Conservation (phyloP, 306 rosid species). For the Betula pendula region DNA sequence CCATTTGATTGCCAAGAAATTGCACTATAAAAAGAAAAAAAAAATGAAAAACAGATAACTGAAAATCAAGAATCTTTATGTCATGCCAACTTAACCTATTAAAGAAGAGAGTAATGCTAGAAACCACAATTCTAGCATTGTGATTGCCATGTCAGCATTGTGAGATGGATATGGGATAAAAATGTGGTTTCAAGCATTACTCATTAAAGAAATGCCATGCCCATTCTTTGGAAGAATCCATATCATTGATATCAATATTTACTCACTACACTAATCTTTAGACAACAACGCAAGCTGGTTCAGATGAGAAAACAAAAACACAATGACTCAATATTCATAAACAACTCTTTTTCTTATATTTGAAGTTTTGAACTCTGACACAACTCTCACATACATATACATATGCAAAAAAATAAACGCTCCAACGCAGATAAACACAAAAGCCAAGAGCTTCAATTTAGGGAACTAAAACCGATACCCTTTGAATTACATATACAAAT, state of each 20-base stretch:
- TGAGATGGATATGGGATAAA: too few species aligned
- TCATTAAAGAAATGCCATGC: constrained; percentile 1
- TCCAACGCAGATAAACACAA: neutral
- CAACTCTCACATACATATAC: neutral
- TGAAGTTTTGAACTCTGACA: neutral
- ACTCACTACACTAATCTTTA: neutral
- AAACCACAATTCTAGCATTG: too few species aligned
- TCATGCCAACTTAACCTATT: neutral
- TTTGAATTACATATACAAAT: neutral
- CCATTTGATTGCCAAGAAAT: neutral
- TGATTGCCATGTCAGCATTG: too few species aligned
- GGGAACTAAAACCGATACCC: neutral
- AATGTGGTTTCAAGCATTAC: too few species aligned
- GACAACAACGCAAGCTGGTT: neutral
- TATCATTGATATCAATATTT: neutral
- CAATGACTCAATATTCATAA: neutral
- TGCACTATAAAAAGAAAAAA: neutral
- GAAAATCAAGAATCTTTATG: neutral
- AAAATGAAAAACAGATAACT: neutral
- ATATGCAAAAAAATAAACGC: neutral
- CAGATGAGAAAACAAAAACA: neutral
- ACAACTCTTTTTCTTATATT: neutral
- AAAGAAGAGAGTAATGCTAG: neutral
- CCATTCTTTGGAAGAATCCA: neutral
- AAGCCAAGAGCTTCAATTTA: neutral